Base-by-base conservation (phyloP, 2,329 filamentous ascomycete species). In the Apiospora phragmitis region DNA sequence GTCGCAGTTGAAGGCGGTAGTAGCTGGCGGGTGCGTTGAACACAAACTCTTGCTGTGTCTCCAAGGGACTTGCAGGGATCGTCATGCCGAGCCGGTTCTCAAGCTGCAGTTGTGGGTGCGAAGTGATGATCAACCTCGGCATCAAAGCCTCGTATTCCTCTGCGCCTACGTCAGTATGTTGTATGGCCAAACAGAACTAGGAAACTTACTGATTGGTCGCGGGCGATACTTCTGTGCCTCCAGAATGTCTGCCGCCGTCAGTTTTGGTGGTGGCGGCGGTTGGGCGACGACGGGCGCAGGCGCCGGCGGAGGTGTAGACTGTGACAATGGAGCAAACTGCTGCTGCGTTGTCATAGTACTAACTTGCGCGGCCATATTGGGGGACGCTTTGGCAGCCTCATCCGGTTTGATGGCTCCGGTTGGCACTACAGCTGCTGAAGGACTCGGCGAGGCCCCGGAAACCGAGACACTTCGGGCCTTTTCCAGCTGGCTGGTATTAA, bases 1-100 rank as follows among this genome's bases (percentile, higher is more conserved):
- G 91, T 29, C 89, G 85, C 70, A 97, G 86, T 72, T 94, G 92
- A 24, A 97, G 83, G 71, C 91, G 91, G 74, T 89, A 90, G 76
- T 94, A 90, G 65, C 86, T 88, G 1, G 87, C 81, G 1, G 93
- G 90, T 12, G 96, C 83, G 71, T 90, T 91, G 70, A 96, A 84
- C 7, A 93, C 93, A 55, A 92, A 84, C 5, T 91, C 93, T 75
- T 95, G 92, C 71, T 93, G 90, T 38, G 90, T 87, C 75, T 92
- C 86, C 24, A 86, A 88, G 8, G 89, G 83, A 68, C 91, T 90
- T 4, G 94, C 91, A 1, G 87, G 85, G 42, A 97, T 83, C 45
- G 89, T 87, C 69, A 93, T 83, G 43, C 88, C 83, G 78, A 92
- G 90, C 35, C 89, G 89, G 35, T 88, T 87, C 11, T 90, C 83